phyloP scores from a whole-genome alignment of 2,329 filamentous ascomycete genomes.

The Ophiostoma angusticollis region DNA sequence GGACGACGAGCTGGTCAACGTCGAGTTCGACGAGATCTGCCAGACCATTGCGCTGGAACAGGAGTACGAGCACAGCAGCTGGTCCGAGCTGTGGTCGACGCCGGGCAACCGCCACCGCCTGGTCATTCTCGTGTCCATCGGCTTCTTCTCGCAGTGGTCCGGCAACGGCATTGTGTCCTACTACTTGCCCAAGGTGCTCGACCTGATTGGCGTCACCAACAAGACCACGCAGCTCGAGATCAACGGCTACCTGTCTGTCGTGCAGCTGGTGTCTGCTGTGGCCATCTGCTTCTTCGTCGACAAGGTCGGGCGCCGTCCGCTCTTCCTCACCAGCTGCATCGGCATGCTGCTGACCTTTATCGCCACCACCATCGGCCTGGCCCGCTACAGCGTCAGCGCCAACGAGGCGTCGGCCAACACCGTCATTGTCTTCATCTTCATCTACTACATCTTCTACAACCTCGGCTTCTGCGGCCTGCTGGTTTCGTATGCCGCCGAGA shows the following conservation, averaged over 20 bases:
- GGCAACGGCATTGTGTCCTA: conserved; percentile 14
- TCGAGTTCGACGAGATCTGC: conserved; percentile 13
- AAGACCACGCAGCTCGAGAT: conserved; percentile 12
- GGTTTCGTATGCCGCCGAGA: conserved; percentile 18
- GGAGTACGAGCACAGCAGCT: conserved; percentile 9
- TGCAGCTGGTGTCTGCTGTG: conserved; percentile 16
- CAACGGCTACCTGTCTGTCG: conserved; percentile 17
- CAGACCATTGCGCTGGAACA: conserved; percentile 11
- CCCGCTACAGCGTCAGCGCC: conserved; percentile 11
- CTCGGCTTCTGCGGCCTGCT: conserved; percentile 17
- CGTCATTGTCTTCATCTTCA: conserved; percentile 18
- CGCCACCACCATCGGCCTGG: conserved; percentile 16
- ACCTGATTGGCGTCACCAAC: conserved; percentile 9
- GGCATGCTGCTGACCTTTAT: conserved; percentile 18
- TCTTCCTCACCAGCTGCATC: conserved; percentile 15
- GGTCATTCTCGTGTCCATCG: conserved; percentile 10
- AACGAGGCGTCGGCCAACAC: conserved; percentile 18
- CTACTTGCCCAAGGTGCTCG: conserved; percentile 11
- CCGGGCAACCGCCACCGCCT: conserved; percentile 14
- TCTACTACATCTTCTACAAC: conserved; percentile 19
- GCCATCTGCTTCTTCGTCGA: conserved; percentile 18
- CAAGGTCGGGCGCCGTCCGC: conserved; percentile 16
- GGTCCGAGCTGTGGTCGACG: conserved; percentile 10
- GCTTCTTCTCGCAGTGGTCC: conserved; percentile 13
- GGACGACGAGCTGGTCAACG: conserved; percentile 10